These are phyloP conservation scores for Macrotyloma uniflorum DNA, from an alignment of 306 rosid species.

Conservation along the genomic window DNA sequence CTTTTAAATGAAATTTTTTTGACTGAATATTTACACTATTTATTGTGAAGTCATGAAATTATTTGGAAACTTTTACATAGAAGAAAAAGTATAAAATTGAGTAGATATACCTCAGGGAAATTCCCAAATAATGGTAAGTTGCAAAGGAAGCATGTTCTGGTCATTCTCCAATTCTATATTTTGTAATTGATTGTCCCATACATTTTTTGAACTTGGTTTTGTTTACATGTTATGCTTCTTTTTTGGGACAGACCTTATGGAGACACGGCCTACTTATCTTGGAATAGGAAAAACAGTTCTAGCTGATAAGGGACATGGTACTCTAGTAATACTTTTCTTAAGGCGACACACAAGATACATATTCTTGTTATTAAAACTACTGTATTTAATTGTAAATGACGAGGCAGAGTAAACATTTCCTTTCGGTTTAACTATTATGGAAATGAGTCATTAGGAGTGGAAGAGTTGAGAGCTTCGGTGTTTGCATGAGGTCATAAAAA, in stretches of 20 bases:
- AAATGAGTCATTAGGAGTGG: neutral
- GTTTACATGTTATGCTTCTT: conserved; percentile 15
- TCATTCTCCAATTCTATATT: conserved; percentile 11
- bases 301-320: conserved; percentile 43
- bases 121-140: conserved; percentile 8
- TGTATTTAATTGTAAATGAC: conserved; percentile 43
- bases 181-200: too few species aligned
- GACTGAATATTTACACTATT: neutral
- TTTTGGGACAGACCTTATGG: conserved; percentile 52
- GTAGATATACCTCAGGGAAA: neutral
- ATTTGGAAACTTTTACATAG: neutral
- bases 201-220: conserved; percentile 3
- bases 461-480: neutral
- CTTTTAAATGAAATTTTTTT: neutral
- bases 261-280: conserved; percentile 48
- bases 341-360: conserved; percentile 13
- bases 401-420: neutral
- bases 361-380: neutral
- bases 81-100: neutral
- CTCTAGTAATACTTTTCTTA: conserved; percentile 5
- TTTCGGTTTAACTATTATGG: conserved; percentile 22
- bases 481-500: neutral
- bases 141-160: neutral
- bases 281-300: conserved; percentile 59
- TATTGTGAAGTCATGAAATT: conserved; percentile 16